Evolutionary conservation across 371 early-diverging fungal species (phyloP).

Genomic region (Phascolomyces articulosus): DNA sequence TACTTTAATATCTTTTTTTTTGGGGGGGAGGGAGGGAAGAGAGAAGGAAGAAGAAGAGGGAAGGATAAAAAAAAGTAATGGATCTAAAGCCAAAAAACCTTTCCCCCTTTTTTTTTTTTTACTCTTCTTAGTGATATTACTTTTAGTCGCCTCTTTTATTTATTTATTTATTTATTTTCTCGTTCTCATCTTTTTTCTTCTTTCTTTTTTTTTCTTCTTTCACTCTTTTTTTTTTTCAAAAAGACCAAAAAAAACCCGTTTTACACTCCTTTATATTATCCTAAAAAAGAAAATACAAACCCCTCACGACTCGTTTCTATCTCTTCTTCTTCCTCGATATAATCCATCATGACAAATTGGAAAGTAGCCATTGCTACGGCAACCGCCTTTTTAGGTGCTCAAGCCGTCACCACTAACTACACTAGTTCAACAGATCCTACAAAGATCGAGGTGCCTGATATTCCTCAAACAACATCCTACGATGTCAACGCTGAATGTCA

Average conservation of each 20-base stretch:
- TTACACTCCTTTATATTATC: slow-evolving; percentile 12
- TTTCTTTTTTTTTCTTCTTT: slow-evolving; percentile 1
- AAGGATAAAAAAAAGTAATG: background rate
- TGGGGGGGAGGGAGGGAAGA: background rate
- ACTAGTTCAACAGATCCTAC: slow-evolving; percentile 26
- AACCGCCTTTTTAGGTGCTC: slow-evolving; percentile 12
- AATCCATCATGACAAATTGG: slow-evolving; percentile 13
- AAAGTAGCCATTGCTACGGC: slow-evolving; percentile 20
- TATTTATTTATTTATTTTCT: too few relatives aligned
- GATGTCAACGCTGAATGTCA: slow-evolving; percentile 25
- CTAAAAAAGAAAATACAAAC: too few relatives aligned
- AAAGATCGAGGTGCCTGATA: slow-evolving; percentile 42
- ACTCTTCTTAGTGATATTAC: too few relatives aligned
- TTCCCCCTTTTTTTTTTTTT: slow-evolving; percentile 1
- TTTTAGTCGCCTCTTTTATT: slow-evolving; percentile 5
- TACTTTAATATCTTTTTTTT: too few relatives aligned
- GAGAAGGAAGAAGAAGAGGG: background rate
- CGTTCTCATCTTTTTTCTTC: background rate
- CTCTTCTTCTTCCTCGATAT: background rate
- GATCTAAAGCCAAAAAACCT: background rate
- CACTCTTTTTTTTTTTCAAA: slow-evolving; percentile 10
- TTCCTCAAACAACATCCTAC: slow-evolving; percentile 34
- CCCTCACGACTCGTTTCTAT: slow-evolving; percentile 11
- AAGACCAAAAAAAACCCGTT: too few relatives aligned
- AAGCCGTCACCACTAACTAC: slow-evolving; percentile 31